phyloP scores from a whole-genome alignment of 345 rosid species.

The Gossypium anomalum region DNA sequence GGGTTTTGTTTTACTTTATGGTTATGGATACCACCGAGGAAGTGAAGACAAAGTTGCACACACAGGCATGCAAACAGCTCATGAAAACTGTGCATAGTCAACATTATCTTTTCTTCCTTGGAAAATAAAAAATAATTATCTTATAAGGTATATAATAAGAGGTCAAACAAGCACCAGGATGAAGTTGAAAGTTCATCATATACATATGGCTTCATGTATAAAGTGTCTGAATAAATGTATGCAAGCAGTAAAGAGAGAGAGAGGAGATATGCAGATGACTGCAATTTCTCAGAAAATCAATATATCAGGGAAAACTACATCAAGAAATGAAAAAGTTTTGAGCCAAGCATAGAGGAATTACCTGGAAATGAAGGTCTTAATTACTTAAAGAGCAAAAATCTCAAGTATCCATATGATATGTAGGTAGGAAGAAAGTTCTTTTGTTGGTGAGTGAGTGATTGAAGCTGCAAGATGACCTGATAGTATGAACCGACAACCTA shows the following conservation, averaged over 20 bases:
- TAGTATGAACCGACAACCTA: constrained; percentile 18
- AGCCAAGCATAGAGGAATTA: neutral
- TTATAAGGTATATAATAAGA: neutral
- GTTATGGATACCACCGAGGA: constrained; percentile 14
- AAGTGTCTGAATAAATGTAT: neutral
- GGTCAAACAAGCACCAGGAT: neutral
- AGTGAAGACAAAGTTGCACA: constrained; percentile 13
- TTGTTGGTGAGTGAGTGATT: constrained; percentile 62
- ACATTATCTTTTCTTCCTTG: neutral
- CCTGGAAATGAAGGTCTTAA: constrained; percentile 8
- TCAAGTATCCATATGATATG: neutral
- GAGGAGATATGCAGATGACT: neutral
- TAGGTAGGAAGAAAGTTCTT: neutral
- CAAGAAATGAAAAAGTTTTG: neutral
- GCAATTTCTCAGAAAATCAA: constrained; percentile 9
- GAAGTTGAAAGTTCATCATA: neutral
- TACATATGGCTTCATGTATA: neutral
- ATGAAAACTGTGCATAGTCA: neutral
- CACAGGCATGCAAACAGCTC: constrained; percentile 17
- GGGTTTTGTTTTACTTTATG: constrained; percentile 11
- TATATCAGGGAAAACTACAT: neutral
- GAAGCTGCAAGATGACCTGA: constrained; percentile 77
- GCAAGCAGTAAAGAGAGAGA: neutral
- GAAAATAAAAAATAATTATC: neutral
- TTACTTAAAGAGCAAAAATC: neutral